Evolutionary conservation across 106 monocot genomes (phyloP).

Genomic region (Platanthera guangdongensis): DNA sequence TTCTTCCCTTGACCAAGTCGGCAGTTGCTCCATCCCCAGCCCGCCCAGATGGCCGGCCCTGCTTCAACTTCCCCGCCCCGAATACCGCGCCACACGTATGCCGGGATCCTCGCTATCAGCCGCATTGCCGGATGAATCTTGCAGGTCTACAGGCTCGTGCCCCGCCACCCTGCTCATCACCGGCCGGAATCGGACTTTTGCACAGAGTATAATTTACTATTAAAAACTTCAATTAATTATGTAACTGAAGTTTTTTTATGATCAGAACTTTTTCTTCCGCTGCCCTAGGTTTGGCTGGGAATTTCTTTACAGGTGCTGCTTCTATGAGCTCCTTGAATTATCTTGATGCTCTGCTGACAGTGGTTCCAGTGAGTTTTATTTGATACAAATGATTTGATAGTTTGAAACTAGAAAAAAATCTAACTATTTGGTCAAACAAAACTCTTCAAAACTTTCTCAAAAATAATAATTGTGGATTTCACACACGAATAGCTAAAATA

Average conservation of each 20-base stretch:
- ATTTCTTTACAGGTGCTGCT: conserved; percentile 14
- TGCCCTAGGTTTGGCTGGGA: conserved; percentile 25
- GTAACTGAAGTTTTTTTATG: neutral
- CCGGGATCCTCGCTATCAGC: neutral
- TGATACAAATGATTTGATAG: too few species aligned
- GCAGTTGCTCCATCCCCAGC: conserved; percentile 29
- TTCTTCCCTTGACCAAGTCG: conserved; percentile 34
- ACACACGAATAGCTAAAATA: too few species aligned
- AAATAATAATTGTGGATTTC: too few species aligned
- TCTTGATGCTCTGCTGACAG: conserved; percentile 16
- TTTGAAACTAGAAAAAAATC: too few species aligned
- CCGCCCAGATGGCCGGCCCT: conserved; percentile 47
- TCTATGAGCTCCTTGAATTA: conserved; percentile 27
- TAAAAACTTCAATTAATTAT: neutral
- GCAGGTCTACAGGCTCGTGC: conserved; percentile 29
- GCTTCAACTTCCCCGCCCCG: conserved; percentile 36
- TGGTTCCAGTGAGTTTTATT: conserved; percentile 22
- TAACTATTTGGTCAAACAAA: too few species aligned
- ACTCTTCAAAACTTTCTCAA: too few species aligned
- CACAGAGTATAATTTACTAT: conserved; percentile 21
- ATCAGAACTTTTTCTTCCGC: neutral
- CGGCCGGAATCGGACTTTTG: conserved; percentile 36
- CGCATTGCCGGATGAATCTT: conserved; percentile 36
- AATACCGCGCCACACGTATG: conserved; percentile 19
- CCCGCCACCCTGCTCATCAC: conserved; percentile 39